Evolutionary conservation across 495 filamentous ascomycete species (phyloP), one percentile per base, ranked within the genome.

Genomic region (Saxispiralis lemnorum): DNA sequence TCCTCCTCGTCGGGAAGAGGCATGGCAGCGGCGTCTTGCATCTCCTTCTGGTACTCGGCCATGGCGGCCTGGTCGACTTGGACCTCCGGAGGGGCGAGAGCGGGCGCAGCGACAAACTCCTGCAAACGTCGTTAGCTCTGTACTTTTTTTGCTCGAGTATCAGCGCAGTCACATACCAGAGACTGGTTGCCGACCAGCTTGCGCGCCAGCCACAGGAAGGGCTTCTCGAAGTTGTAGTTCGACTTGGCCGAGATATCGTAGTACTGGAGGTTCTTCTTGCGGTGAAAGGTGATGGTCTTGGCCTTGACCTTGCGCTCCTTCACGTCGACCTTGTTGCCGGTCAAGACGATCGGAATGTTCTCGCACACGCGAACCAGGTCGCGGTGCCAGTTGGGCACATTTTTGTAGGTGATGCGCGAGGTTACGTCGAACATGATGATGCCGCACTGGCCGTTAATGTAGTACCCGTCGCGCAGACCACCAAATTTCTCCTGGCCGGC

Each of bases 391-490:
- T 96, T 96, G 64, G 92, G 92, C 46, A 99, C 92, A 72, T 99
- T 99, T 81, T 99, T 99, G 79, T 99, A 99, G 60, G 92, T 99
- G 65, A 99, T 99, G 63, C 92, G 84, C 50, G 92, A 96, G 38
- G 92, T 99, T 45, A 99, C 92, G 64, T 99, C 92, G 68, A 99
- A 99, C 92, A 99, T 99, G 78, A 99, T 96, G 73, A 99, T 93
- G 70, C 92, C 92, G 64, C 89, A 95, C 70, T 96, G 89, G 53
- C 92, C 92, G 74, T 95, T 96, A 77, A 99, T 99, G 69, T 99
- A 99, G 75, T 99, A 99, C 49, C 92, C 92, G 70, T 99, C 92
- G 68, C 92, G 78, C 56, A 99, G 83, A 72, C 92, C 92, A 71
- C 92, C 92, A 55, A 99, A 99, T 76, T 99, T 99, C 76, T 99